A percentile compares a stretch with the other conserved stretches of the same genome.
Evolutionary conservation across 106 monocot species (phyloP).

Genomic region (Platanthera zijinensis): DNA sequence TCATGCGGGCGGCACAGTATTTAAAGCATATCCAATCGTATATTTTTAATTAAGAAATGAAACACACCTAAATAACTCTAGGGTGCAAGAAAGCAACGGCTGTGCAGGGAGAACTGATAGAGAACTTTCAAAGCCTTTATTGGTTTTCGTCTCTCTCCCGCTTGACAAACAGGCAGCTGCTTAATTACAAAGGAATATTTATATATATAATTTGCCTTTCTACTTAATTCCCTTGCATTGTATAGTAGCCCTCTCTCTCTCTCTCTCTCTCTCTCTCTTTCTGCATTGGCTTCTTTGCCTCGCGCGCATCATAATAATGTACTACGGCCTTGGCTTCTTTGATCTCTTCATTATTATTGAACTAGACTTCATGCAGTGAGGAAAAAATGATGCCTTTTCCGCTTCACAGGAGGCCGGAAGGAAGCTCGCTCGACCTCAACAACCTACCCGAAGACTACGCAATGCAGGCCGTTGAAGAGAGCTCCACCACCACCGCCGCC

Average conservation of each 20-base stretch:
- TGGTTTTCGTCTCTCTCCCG: no score
- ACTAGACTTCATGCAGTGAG: background rate
- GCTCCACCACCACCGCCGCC: slow-evolving; percentile 75
- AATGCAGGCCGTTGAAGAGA: slow-evolving; percentile 67
- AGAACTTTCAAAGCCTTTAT: slow-evolving; percentile 30
- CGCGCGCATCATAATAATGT: slow-evolving; percentile 1
- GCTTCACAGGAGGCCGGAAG: slow-evolving; percentile 66
- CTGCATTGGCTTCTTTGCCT: background rate
- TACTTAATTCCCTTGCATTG: no score
- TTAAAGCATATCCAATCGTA: no score
- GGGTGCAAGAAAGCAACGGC: slow-evolving; percentile 20
- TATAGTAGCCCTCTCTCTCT: background rate
- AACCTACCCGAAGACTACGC: slow-evolving; percentile 90
- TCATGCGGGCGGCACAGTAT: no score
- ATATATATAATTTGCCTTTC: no score
- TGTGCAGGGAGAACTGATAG: slow-evolving; percentile 13
- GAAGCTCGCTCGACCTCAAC: slow-evolving; percentile 83
- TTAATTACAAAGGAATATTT: no score
- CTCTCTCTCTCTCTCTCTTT: slow-evolving; percentile 11
- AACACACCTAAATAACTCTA: no score
- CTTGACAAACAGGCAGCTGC: no score
- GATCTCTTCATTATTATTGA: background rate
- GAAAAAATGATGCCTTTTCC: background rate
- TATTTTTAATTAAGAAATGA: no score
- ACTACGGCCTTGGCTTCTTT: background rate